Evolutionary conservation across 1,284 basidiomycete genomes (phyloP).

Genomic region (Trametes hirsuta): DNA sequence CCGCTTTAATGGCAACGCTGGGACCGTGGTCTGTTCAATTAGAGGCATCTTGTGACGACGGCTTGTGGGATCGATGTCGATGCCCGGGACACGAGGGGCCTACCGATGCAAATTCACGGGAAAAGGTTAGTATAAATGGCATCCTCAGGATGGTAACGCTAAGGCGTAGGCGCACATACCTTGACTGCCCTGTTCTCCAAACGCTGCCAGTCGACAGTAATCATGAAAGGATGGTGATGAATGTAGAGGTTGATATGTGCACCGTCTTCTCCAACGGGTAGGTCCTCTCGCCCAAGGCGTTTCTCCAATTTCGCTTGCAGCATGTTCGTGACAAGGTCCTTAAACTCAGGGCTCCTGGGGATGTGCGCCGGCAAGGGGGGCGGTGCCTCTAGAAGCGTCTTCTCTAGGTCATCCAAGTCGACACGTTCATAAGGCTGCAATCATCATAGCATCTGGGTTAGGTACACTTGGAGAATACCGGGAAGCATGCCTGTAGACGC

Average conservation of each 20-base stretch:
- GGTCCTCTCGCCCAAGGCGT: conserved; percentile 42
- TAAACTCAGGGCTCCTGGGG: conserved; percentile 6
- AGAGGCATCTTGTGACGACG: neutral
- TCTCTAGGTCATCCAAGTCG: neutral
- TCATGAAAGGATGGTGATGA: conserved; percentile 31
- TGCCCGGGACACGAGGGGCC: conserved; percentile 5
- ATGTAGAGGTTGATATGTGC: conserved; percentile 23
- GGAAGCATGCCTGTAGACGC: neutral
- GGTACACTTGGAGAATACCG: neutral
- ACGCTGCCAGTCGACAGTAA: conserved; percentile 12
- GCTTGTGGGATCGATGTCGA: neutral
- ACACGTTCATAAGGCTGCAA: conserved; percentile 1
- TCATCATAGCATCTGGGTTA: neutral
- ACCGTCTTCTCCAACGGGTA: conserved; percentile 26
- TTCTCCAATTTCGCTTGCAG: conserved; percentile 29
- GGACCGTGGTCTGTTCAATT: conserved; percentile 8
- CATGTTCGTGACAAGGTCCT: conserved; percentile 1
- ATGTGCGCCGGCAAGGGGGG: neutral
- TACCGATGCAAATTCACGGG: neutral
- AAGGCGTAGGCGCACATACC: conserved; percentile 30
- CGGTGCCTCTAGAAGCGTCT: neutral
- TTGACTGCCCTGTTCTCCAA: conserved; percentile 11
- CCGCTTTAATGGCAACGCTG: conserved; percentile 8
- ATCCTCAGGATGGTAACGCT: conserved; percentile 34
- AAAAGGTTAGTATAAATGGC: neutral